Evolutionary conservation across 176 grass and related monocot genomes (phyloP).

Genomic region (Leersia perrieri): DNA sequence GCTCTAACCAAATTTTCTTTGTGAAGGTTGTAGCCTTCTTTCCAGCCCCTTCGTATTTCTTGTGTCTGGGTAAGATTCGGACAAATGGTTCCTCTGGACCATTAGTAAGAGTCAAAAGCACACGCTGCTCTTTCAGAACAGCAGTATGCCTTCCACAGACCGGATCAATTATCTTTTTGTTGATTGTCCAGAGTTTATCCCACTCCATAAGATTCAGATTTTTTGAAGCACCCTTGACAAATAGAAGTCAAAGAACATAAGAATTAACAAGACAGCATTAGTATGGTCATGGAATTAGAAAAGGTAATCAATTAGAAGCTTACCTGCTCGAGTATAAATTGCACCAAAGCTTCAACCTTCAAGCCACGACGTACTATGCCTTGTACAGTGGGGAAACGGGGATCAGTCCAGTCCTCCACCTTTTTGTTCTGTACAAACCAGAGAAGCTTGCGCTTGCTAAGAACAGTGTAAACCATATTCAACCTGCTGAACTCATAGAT

Average conservation of each 20-base stretch:
- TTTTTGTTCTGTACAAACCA: constrained; percentile 90
- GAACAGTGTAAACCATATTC: constrained; percentile 92
- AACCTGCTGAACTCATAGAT: constrained; percentile 87
- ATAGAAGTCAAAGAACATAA: constrained; percentile 21
- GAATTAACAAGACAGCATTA: background rate
- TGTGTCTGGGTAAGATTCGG: constrained; percentile 79
- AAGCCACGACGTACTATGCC: constrained; percentile 84
- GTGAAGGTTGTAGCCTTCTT: constrained; percentile 77
- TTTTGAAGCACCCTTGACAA: constrained; percentile 78
- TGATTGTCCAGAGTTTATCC: constrained; percentile 97
- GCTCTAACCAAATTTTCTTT: constrained; percentile 79
- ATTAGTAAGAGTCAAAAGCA: constrained; percentile 66
- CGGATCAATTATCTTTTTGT: constrained; percentile 90
- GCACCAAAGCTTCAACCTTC: constrained; percentile 85
- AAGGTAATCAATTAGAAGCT: constrained; percentile 2
- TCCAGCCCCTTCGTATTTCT: constrained; percentile 86
- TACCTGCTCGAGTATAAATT: constrained; percentile 94
- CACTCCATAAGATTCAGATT: constrained; percentile 98
- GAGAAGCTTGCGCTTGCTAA: constrained; percentile 87
- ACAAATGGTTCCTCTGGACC: constrained; percentile 67
- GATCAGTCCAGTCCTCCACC: constrained; percentile 89
- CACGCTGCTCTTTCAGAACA: constrained; percentile 53
- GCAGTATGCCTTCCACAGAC: constrained; percentile 83
- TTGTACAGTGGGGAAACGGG: constrained; percentile 89
- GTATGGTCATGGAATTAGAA: constrained; percentile 4